Base-by-base conservation (phyloP, 306 rosid genomes). In the Coriaria nepalensis region DNA sequence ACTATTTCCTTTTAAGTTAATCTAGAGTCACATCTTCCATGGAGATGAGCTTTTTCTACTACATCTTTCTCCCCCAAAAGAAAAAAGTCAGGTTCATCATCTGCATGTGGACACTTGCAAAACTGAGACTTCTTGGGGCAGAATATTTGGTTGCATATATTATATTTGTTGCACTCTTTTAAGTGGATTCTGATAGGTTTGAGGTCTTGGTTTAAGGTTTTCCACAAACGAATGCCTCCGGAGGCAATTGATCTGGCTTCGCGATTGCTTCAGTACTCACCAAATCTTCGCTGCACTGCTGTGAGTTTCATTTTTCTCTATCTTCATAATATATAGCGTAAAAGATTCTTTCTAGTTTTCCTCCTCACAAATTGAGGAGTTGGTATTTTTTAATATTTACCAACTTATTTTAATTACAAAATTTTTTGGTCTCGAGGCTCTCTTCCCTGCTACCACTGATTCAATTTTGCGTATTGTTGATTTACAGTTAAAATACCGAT, bases 241-340 rank as follows among this genome's bases (percentile, higher is more conserved):
- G 96, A 87, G 68, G 96, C 96, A 46, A 88, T 88, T 45, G 96
- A 88, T 68, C 75, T 88, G 67, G 93, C 94, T 47, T 78, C 96
- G 37, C 68, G 96, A 49, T 81, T 88, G 61, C 70, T 88, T 65
- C 96, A 88, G 46, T 88, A 88, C 65, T 88, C 96, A 7, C 96
- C 96, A 34, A 88, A 88, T 60, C 93, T 88, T 43, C 88, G 96
- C 11, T 88, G 96, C 69, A 78, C 88, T 9, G 96, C 96, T 4
- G 96, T 87, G 64, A 72, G 96, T 76, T 66, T 52, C 52, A 10
- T 42, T 40, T 40, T 56, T 29, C 53, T 35, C 5, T 13, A 15
- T 15, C 44, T 37, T 51, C 45, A 9, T 13, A 36, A 12, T 36
- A 9, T 6, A 32, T 37, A 11, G 57, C 15, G 3, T 20, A 20